phyloP scores from a whole-genome alignment of 371 early-diverging fungal species.

The Cokeromyces recurvatus region DNA sequence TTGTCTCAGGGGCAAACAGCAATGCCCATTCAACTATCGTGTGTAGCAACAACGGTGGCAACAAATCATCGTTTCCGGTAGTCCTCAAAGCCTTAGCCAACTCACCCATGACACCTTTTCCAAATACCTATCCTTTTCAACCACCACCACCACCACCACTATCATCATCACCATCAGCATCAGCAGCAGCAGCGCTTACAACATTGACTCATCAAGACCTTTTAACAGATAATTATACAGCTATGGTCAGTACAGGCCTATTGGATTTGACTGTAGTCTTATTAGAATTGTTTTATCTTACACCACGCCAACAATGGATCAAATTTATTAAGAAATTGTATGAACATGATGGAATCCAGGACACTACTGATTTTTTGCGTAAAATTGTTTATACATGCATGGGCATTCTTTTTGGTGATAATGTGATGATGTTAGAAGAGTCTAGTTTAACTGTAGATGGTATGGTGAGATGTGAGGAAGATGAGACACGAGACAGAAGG shows the following conservation, averaged over 20 bases:
- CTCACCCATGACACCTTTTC: constrained; percentile 36
- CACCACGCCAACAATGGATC: constrained; percentile 41
- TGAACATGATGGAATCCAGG: constrained; percentile 42
- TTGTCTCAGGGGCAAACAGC: neutral
- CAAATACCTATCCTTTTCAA: constrained; percentile 37
- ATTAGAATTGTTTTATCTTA: constrained; percentile 42
- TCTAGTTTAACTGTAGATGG: constrained; percentile 16
- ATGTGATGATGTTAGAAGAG: constrained; percentile 23
- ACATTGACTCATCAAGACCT: neutral
- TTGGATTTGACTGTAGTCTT: constrained; percentile 45
- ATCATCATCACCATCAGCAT: too few relatives aligned
- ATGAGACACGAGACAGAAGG: constrained; percentile 15
- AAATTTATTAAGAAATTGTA: constrained; percentile 28
- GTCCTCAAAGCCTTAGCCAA: constrained; percentile 41
- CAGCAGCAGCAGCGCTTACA: too few relatives aligned
- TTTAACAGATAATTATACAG: constrained; percentile 15
- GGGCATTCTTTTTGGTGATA: constrained; percentile 46
- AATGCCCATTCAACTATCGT: too few relatives aligned
- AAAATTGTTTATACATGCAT: constrained; percentile 49
- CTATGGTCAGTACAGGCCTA: constrained; percentile 44
- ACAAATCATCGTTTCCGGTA: constrained; percentile 6
- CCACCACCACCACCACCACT: neutral
- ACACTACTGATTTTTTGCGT: constrained; percentile 47
- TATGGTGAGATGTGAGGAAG: constrained; percentile 21
- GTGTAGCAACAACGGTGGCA: neutral